A percentile compares a stretch with the other conserved stretches of the same genome.
These are phyloP conservation scores for Ceratobasidium sp. DNA, from an alignment of 1,284 basidiomycete genomes.

Conservation along the genomic window DNA sequence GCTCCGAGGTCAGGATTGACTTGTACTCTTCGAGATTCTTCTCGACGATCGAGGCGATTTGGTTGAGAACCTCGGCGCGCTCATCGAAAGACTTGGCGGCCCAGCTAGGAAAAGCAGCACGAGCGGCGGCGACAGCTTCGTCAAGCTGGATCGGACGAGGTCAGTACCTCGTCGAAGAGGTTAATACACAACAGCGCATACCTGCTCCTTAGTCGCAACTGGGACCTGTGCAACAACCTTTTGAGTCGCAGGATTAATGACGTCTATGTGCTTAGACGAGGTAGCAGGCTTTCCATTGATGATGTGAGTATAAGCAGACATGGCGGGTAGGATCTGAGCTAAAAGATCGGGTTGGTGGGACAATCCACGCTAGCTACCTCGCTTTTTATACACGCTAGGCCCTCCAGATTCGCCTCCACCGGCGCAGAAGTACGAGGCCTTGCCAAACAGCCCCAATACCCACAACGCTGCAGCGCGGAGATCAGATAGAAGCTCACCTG, in stretches of 20 bases:
- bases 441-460: too few relatives aligned
- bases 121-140: constrained; percentile 30
- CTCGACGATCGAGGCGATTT: constrained; percentile 10
- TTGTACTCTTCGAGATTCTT: constrained; percentile 28
- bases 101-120: constrained; percentile 31
- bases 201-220: constrained; percentile 29
- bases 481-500: too few relatives aligned
- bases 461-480: too few relatives aligned
- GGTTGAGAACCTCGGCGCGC: constrained; percentile 4
- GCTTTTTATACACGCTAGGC: too few relatives aligned
- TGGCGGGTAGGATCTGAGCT: neutral
- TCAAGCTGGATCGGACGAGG: constrained; percentile 11
- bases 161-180: too few relatives aligned
- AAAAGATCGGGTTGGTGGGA: neutral
- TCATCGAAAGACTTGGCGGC: constrained; percentile 23
- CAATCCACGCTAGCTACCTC: too few relatives aligned
- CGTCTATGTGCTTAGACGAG: constrained; percentile 24
- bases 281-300: constrained; percentile 39
- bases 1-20: constrained; percentile 3
- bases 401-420: too few relatives aligned
- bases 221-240: constrained; percentile 29
- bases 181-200: neutral
- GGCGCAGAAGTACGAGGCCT: too few relatives aligned
- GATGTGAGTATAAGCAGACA: constrained; percentile 37
- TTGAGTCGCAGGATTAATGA: constrained; percentile 33